Base-by-base conservation (phyloP, 2,329 filamentous ascomycete species). In the Aspergillus sp. region DNA sequence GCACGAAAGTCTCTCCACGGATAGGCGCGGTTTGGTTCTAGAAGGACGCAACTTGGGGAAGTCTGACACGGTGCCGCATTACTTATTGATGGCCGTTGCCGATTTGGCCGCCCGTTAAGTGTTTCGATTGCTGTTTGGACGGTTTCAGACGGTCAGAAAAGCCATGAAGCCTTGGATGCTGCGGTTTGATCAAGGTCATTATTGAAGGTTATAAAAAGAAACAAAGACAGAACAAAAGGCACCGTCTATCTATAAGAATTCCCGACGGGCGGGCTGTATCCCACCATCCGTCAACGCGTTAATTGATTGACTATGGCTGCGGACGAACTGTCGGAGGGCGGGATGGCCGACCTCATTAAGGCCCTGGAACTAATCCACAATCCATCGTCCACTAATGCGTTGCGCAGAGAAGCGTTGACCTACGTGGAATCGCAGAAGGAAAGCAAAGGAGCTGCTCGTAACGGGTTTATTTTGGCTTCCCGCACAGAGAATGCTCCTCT, bases 331-430 rank as follows among this genome's bases (percentile, higher is more conserved):
- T 62, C 62, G 28, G 65, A 65, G 49, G 59, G 59, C 50, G 63
- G 63, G 49, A 66, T 69, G 57, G 58, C 63, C 52, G 69, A 69
- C 46, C 93, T 97, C 54, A 81, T 88, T 61, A 80, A 86, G 60
- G 93, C 93, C 36, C 81, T 98, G 56, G 81, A 93, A 58, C 80
- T 94, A 57, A 87, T 96, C 51, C 91, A 97, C 72, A 84, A 81
- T 62, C 81, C 90, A 7, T 78, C 81, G 50, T 91, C 90, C 36
- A 77, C 82, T 54, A 96, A 96, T 67, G 79, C 86, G 53, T 76
- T 85, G 45, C 87, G 93, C 53, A 80, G 86, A 64, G 80, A 93
- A 65, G 93, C 93, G 41, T 86, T 93, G 53, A 70, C 80, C 34
- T 95, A 88, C 62, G 83, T 98, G 55, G 93, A 98, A 64, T 73